A percentile compares a stretch with the other conserved stretches of the same genome.
These are phyloP conservation scores for Plasmodium malariae DNA, from an alignment of 169 alveolate genomes.

Conservation along the genomic window DNA sequence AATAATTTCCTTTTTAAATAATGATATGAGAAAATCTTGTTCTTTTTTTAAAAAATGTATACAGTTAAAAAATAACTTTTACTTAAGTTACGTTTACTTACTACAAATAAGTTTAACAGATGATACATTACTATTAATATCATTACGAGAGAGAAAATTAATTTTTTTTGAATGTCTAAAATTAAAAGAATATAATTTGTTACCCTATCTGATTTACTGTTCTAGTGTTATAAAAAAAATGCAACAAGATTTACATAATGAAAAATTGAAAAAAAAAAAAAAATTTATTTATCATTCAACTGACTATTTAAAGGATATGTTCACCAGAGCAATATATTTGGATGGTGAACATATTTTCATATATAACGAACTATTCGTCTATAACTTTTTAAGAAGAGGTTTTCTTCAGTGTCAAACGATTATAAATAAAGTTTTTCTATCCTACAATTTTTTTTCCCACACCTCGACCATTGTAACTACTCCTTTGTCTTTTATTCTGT, in stretches of 20 bases:
- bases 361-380: slow-evolving; percentile 49
- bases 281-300: not conserved
- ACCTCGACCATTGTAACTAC: not conserved
- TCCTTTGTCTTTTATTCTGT: slow-evolving; percentile 22
- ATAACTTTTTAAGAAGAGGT: slow-evolving; percentile 30
- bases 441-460: not conserved
- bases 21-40: slow-evolving; percentile 3
- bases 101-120: slow-evolving; percentile 4
- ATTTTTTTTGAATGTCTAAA: slow-evolving; percentile 27
- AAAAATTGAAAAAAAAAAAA: not conserved
- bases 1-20: slow-evolving; percentile 31
- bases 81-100: slow-evolving; percentile 12
- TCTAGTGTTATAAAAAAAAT: not conserved
- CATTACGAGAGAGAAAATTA: not conserved
- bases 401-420: slow-evolving; percentile 32
- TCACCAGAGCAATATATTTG: slow-evolving; percentile 25
- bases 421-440: slow-evolving; percentile 6
- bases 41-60: slow-evolving; percentile 10
- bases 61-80: slow-evolving; percentile 2
- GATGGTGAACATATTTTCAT: slow-evolving; percentile 35
- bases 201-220: slow-evolving; percentile 42
- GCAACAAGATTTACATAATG: slow-evolving; percentile 15
- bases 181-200: slow-evolving; percentile 8
- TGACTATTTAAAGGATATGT: slow-evolving; percentile 17
- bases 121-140: not conserved